phyloP scores from a whole-genome alignment of 768 basidiomycete genomes.

The Lactarius akahatsu region DNA sequence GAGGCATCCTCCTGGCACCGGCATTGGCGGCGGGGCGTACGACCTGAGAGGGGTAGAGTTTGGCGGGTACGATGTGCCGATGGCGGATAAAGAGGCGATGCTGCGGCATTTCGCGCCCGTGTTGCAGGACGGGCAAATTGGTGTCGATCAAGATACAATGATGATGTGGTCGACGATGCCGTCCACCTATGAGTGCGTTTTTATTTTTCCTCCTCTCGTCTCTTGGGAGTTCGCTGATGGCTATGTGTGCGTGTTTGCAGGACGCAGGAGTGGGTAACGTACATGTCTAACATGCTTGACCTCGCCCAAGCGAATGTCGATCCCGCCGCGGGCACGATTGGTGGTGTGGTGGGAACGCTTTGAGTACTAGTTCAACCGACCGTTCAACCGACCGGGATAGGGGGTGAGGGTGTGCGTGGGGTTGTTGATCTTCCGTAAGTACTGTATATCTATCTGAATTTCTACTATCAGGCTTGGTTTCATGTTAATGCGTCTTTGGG shows the following conservation, averaged over 20 bases:
- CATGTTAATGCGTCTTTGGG: background rate
- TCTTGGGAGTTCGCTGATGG: background rate
- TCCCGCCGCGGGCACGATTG: background rate
- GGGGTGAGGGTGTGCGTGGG: background rate
- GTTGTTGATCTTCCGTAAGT: background rate
- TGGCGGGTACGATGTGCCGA: slow-evolving; percentile 15
- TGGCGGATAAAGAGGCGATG: slow-evolving; percentile 17
- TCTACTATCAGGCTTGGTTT: background rate
- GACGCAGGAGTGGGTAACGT: slow-evolving; percentile 29
- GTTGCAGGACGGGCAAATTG: slow-evolving; percentile 27
- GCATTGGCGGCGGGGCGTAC: background rate
- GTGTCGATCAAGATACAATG: slow-evolving; percentile 28
- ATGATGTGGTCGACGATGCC: slow-evolving; percentile 31
- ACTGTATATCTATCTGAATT: background rate
- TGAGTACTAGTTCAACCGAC: background rate
- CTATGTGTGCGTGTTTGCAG: slow-evolving; percentile 1
- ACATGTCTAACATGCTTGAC: slow-evolving; percentile 27
- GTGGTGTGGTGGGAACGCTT: background rate
- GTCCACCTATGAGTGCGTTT: slow-evolving; percentile 24
- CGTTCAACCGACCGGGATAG: background rate
- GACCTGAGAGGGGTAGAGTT: slow-evolving; percentile 19
- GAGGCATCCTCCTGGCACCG: background rate
- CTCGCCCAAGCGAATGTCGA: slow-evolving; percentile 1
- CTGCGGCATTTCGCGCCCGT: slow-evolving; percentile 15
- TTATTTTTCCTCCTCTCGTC: background rate